phyloP scores from a whole-genome alignment of 2,329 filamentous ascomycete species.

The Fusarium stilboides region DNA sequence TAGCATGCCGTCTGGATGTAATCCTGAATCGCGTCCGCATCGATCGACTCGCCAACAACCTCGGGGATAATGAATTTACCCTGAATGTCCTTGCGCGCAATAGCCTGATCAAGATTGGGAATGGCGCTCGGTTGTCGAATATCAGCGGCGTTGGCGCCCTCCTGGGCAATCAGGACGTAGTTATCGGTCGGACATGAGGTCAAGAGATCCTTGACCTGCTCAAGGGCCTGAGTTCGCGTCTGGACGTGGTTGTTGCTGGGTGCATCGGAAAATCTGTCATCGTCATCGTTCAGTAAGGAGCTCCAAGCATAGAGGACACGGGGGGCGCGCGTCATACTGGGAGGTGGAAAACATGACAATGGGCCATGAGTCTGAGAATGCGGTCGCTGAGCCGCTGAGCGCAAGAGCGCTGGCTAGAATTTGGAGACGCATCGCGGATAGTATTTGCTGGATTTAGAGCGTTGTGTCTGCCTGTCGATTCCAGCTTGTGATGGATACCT shows the following conservation, averaged over 20 bases:
- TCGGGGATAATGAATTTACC: slow-evolving; percentile 68
- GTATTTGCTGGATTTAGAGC: slow-evolving; percentile 42
- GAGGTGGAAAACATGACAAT: slow-evolving; percentile 90
- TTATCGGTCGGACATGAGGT: slow-evolving; percentile 78
- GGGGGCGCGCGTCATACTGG: slow-evolving; percentile 70
- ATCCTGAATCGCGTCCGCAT: slow-evolving; percentile 58
- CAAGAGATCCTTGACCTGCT: slow-evolving; percentile 67
- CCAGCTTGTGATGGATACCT: slow-evolving; percentile 46
- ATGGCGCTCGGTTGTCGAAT: slow-evolving; percentile 68
- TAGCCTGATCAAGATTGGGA: slow-evolving; percentile 66
- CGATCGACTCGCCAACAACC: slow-evolving; percentile 66
- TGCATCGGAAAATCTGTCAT: slow-evolving; percentile 54
- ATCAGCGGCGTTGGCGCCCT: slow-evolving; percentile 79
- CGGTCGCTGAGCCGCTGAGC: slow-evolving; percentile 72
- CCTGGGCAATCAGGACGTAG: slow-evolving; percentile 85
- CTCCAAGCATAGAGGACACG: slow-evolving; percentile 37
- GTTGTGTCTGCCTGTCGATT: slow-evolving; percentile 48
- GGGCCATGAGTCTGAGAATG: slow-evolving; percentile 89
- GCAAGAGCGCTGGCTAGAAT: slow-evolving; percentile 66
- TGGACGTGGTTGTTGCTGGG: slow-evolving; percentile 63
- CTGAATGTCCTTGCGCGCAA: slow-evolving; percentile 54
- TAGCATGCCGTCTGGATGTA: slow-evolving; percentile 65
- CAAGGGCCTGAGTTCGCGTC: slow-evolving; percentile 61
- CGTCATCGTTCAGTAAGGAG: slow-evolving; percentile 43
- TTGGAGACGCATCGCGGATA: slow-evolving; percentile 69